Evolutionary conservation across 2,329 filamentous ascomycete genomes (phyloP), one percentile per base, ranked within the genome.

Genomic region (Setomelanomma holmii): DNA sequence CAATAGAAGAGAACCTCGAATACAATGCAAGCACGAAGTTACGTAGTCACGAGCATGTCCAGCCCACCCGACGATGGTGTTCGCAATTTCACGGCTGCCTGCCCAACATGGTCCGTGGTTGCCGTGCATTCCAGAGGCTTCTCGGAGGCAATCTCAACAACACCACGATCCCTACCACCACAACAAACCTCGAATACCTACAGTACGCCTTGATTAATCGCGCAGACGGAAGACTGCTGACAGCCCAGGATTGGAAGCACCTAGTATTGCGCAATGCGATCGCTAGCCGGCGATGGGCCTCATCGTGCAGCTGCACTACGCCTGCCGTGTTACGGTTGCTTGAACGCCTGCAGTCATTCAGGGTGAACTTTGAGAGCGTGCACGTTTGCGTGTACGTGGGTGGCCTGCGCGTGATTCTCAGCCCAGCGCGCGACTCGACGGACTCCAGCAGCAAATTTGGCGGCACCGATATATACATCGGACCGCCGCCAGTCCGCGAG

Each of bases 331-430:
- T 49, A 17, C 30, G 41, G 17, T 20, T 46, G 34, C 40, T 56
- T 23, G 21, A 45, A 46, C 45, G 24, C 44, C 50, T 62, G 39
- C 27, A 43, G 36, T 17, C 17, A 23, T 16, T 54, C 48, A 42
- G 24, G 46, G 46, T 58, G 23, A 53, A 34, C 34, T 45, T 48
- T 24, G 55, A 61, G 39, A 44, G 34, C 33, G n/a, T 38, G 40
- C 11, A 45, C 27, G 48, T 53, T 35, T 55, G 46, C 23, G 50
- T 42, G 24, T 40, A 56, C 47, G 48, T 50, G 35, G 48, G 41
- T 40, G 36, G 45, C 40, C 22, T 58, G 38, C 57, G 50, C 49
- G 45, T 62, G 49, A 50, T 52, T 19, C 16, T 51, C 53, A 49
- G 30, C 43, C 33, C 46, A 49, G 16, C 11, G 14, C n/a, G 20